Percentiles rank a stretch among this genome's conserved stretches.
These are phyloP conservation scores for Nothophoma quercina DNA, from an alignment of 2,329 filamentous ascomycete genomes.

Conservation along the genomic window DNA sequence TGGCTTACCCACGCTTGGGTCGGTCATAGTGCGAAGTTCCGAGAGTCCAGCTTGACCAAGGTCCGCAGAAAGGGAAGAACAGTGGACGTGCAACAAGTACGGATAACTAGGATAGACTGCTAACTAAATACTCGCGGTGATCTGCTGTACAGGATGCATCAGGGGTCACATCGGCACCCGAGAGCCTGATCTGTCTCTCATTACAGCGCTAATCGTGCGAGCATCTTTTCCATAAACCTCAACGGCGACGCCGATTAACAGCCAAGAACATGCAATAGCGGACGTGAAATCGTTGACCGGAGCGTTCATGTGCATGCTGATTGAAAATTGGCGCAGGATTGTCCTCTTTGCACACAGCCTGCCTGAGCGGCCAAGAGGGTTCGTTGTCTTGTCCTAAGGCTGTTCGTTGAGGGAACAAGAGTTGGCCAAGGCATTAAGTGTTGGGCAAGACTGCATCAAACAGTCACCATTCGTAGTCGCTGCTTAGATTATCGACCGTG, in stretches of 20 bases:
- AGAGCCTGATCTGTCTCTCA: neutral
- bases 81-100: neutral
- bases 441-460: constrained; percentile 3
- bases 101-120: neutral
- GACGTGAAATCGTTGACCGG: neutral
- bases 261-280: constrained; percentile 1
- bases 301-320: neutral
- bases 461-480: neutral
- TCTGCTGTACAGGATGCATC: neutral
- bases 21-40: constrained; percentile 10
- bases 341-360: neutral
- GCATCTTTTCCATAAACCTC: constrained; percentile 2
- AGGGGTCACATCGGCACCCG: neutral
- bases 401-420: constrained; percentile 9
- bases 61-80: constrained; percentile 1
- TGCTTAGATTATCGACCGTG: neutral
- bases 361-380: constrained; percentile 11
- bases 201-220: constrained; percentile 7
- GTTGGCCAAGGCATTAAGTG: constrained; percentile 1
- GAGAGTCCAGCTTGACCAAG: neutral
- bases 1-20: constrained; percentile 14
- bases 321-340: constrained; percentile 2
- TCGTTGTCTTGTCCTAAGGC: constrained; percentile 13
- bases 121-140: constrained; percentile 14
- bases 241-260: constrained; percentile 5